phyloP scores from a whole-genome alignment of 495 filamentous ascomycete species.

The Podospora comata region DNA sequence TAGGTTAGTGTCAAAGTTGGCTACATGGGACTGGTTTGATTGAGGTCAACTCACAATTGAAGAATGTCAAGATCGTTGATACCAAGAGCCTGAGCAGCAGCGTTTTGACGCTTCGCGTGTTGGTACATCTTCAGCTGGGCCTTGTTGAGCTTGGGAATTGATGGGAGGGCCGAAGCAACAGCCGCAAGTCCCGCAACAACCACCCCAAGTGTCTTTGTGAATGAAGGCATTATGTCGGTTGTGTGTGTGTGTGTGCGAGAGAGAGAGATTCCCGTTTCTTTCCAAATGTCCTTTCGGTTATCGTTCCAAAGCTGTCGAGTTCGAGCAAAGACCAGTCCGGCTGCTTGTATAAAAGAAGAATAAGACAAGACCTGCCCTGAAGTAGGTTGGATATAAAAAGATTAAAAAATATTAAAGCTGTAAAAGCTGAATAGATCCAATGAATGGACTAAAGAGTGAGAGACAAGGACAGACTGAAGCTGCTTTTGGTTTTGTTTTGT shows the following conservation, averaged over 20 bases:
- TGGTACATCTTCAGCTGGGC: slow-evolving; percentile 44
- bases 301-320: slow-evolving; percentile 25
- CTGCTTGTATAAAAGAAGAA: slow-evolving; percentile 32
- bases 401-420: slow-evolving; percentile 41
- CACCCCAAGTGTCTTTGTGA: slow-evolving; percentile 41
- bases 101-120: slow-evolving; percentile 51
- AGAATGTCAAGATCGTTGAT: slow-evolving; percentile 64
- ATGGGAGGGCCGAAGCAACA: slow-evolving; percentile 44
- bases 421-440: slow-evolving; percentile 27
- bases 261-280: slow-evolving; percentile 24
- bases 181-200: slow-evolving; percentile 47
- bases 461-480: slow-evolving; percentile 32
- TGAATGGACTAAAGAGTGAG: slow-evolving; percentile 15
- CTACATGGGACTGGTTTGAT: neutral
- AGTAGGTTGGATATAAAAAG: slow-evolving; percentile 18
- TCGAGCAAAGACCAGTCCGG: slow-evolving; percentile 44
- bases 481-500: slow-evolving; percentile 21
- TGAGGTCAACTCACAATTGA: slow-evolving; percentile 58
- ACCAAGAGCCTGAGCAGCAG: slow-evolving; percentile 48
- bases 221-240: slow-evolving; percentile 46
- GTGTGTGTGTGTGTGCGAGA: neutral
- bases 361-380: slow-evolving; percentile 25
- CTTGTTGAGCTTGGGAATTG: slow-evolving; percentile 42
- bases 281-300: slow-evolving; percentile 24
- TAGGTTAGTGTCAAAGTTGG: slow-evolving; percentile 14